Evolutionary conservation across 73 alveolate genomes (phyloP).

Genomic region (Stentor roeselii): DNA sequence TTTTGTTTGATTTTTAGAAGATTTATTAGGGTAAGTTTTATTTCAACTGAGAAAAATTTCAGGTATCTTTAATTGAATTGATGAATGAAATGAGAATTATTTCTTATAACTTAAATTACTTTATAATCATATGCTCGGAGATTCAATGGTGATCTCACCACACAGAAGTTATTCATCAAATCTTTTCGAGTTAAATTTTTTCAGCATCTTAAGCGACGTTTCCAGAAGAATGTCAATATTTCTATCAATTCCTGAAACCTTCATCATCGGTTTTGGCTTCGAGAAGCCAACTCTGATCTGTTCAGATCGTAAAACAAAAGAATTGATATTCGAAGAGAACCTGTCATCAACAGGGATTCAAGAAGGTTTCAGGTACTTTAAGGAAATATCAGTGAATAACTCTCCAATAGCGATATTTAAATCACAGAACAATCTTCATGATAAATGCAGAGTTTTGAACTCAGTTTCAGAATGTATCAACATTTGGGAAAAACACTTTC

Average conservation of each 20-base stretch:
- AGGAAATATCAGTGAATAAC: background rate
- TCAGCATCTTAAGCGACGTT: background rate
- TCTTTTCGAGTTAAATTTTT: background rate
- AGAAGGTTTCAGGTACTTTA: background rate
- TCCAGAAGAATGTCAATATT: background rate
- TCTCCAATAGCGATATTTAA: background rate
- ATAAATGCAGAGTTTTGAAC: background rate
- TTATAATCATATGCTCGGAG: background rate
- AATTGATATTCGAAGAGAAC: background rate
- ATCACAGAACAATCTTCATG: background rate
- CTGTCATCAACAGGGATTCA: slow-evolving; percentile 1
- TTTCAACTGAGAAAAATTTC: too few species aligned
- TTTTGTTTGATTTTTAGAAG: too few species aligned
- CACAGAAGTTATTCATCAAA: background rate
- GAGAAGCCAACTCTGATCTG: background rate
- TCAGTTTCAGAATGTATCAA: background rate
- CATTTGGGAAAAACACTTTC: background rate
- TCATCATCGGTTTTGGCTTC: background rate
- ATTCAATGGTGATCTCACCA: background rate
- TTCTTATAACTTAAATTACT: background rate
- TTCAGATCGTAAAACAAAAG: background rate
- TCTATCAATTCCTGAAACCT: background rate
- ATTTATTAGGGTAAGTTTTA: too few species aligned
- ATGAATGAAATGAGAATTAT: too few species aligned
- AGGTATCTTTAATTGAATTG: too few species aligned